Conservation (phyloP, 2,329 filamentous ascomycete genomes). For the Neopestalotiopsis rosae region DNA sequence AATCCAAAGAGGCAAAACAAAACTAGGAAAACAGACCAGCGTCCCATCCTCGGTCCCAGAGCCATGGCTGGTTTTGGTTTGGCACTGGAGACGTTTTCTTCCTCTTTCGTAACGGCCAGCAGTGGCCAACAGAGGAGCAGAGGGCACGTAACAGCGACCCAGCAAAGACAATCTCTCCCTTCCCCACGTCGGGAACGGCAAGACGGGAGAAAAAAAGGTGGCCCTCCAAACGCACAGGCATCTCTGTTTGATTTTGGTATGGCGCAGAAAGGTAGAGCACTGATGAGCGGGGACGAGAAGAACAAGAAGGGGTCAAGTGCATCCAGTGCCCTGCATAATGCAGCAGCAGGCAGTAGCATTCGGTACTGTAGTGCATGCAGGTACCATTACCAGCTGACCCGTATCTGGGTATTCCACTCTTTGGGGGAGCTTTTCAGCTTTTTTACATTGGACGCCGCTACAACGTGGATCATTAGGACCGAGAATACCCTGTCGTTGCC, state of each 20-base stretch:
- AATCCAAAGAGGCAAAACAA: neutral
- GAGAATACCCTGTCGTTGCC: neutral
- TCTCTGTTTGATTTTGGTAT: slow-evolving; percentile 3
- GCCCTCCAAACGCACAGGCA: neutral
- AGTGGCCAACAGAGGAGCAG: neutral
- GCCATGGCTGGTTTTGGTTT: neutral
- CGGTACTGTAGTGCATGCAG: neutral
- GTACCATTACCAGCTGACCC: neutral
- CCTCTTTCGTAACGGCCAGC: neutral
- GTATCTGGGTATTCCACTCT: neutral
- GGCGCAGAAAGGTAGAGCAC: neutral
- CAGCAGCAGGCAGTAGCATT: no score
- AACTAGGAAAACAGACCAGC: neutral
- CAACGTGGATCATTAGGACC: neutral
- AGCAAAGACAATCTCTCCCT: neutral
- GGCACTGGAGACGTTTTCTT: neutral
- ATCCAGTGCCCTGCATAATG: no score
- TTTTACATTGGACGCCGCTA: neutral
- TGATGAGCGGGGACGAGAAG: neutral
- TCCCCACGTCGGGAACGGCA: slow-evolving; percentile 11
- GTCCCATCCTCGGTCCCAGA: neutral
- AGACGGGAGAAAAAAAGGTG: neutral
- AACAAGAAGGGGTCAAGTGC: no score
- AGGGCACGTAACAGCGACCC: neutral
- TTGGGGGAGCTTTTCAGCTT: neutral